phyloP scores from a whole-genome alignment of 169 alveolate genomes.

The Perkinsus chesapeaki region DNA sequence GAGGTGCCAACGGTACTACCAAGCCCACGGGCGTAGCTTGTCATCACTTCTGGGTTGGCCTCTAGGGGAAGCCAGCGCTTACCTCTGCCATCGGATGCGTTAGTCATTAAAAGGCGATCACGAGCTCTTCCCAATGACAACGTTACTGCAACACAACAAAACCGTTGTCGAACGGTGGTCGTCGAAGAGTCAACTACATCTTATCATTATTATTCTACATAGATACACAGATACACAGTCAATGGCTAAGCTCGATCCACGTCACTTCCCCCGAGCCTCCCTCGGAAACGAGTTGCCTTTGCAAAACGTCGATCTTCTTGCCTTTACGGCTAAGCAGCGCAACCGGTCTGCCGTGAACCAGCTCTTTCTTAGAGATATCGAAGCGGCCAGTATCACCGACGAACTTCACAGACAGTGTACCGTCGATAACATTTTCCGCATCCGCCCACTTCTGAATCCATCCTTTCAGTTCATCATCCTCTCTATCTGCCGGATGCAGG shows the following conservation, averaged over 20 bases:
- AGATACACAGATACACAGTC: not conserved
- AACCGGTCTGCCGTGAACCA: not conserved
- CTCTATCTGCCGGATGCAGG: not conserved
- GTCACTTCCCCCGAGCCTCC: not conserved
- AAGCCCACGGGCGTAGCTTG: conserved; percentile 25
- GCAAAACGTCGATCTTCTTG: not conserved
- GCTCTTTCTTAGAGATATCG: not conserved
- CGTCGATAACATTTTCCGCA: not conserved
- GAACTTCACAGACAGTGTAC: not conserved
- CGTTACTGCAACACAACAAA: not conserved
- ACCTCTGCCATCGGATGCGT: not conserved
- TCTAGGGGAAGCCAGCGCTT: conserved; percentile 62
- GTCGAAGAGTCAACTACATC: not conserved
- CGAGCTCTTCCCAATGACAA: too few species aligned
- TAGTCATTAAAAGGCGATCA: too few species aligned
- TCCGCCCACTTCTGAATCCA: not conserved
- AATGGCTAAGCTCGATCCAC: not conserved
- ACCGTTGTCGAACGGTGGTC: not conserved
- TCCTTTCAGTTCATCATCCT: not conserved
- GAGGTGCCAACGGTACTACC: conserved; percentile 28
- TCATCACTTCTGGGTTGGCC: conserved; percentile 63
- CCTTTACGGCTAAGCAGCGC: not conserved
- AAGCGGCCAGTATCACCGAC: not conserved
- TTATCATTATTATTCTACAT: not conserved
- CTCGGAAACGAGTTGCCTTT: not conserved